Base-by-base conservation (phyloP, 2,329 filamentous ascomycete genomes). In the Hypoxylon sp. region DNA sequence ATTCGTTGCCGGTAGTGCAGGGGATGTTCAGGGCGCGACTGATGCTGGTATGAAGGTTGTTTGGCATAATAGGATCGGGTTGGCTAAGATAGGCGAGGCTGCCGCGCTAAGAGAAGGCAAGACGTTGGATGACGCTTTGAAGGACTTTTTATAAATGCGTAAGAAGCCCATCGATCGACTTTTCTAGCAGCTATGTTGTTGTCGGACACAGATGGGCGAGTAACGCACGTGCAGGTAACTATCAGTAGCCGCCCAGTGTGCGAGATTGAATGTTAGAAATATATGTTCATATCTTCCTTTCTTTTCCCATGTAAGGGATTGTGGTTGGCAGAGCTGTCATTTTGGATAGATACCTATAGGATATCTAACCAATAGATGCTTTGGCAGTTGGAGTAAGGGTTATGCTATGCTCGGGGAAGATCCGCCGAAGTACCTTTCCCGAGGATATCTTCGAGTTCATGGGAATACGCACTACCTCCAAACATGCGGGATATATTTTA, bases 1-100 rank as follows among this genome's bases (percentile, higher is more conserved):
- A 19, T 81, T 81, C 49, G 78, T 81, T 23, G 79, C 79, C 0
- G 80, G 81, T 5, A 82, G 80, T 49, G 76, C 78, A 1, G 79
- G 79, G 2, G 81, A 82, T 67, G 79, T 82, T 0, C 67, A 79
- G 23, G 80, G 80, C 2, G 80, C 81, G 1, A 76, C 75, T 0
- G 65, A 73, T 1, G 79, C 75, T 0, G 80, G 80, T 0, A 81
- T 82, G 79, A 76, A 52, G 25, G 80, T 82, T 21, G 77, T 79
- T 32, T 81, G 80, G 79, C 79, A 81, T 43, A 81, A 81, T 19
- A 75, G 70, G 45, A 72, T 75, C 25, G 76, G 77, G 0, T 38
- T 80, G 51, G 50, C 59, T 4, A 75, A 60, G 30, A 74, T 74
- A 30, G 77, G 77, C 0, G 63, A 73, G 2, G 72, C 74, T 1